A percentile compares a stretch with the other conserved stretches of the same genome.
These are phyloP conservation scores for Actinomucor elegans DNA, from an alignment of 371 early-diverging fungal genomes.

Conservation along the genomic window DNA sequence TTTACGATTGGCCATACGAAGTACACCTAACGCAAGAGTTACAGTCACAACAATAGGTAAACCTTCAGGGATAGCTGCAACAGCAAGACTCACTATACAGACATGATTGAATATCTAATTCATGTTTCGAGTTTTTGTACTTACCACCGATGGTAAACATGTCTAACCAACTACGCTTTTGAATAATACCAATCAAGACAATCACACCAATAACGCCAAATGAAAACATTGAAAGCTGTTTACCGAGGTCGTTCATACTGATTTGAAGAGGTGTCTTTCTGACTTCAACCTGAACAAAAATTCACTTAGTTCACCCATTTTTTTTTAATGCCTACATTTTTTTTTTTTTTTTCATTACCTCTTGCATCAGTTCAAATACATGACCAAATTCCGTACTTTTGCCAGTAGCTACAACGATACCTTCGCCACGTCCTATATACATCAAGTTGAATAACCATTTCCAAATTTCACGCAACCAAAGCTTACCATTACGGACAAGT, in stretches of 20 bases:
- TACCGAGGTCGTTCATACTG: slow-evolving; percentile 87
- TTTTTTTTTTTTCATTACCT: slow-evolving; percentile 36
- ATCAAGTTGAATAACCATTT: not conserved
- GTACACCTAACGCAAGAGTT: slow-evolving; percentile 85
- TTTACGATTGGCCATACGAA: slow-evolving; percentile 86
- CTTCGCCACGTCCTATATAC: slow-evolving; percentile 66
- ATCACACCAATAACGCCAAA: slow-evolving; percentile 89
- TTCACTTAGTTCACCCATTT: too few relatives aligned
- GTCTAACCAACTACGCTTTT: slow-evolving; percentile 86
- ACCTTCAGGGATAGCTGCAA: slow-evolving; percentile 95
- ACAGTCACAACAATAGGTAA: slow-evolving; percentile 93
- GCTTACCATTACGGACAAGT: slow-evolving; percentile 69
- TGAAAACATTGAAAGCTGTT: slow-evolving; percentile 81
- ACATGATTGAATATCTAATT: too few relatives aligned
- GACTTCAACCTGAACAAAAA: slow-evolving; percentile 61
- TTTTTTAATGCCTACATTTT: not conserved
- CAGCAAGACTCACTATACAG: slow-evolving; percentile 74
- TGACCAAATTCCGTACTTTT: slow-evolving; percentile 86
- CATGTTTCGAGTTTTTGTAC: not conserved
- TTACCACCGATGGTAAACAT: slow-evolving; percentile 92
- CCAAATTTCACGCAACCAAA: too few relatives aligned
- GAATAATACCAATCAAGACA: slow-evolving; percentile 84
- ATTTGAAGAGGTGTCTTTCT: slow-evolving; percentile 84
- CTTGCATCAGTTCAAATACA: slow-evolving; percentile 84
- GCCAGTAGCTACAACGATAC: slow-evolving; percentile 85